phyloP scores from a whole-genome alignment of 805 yeast genomes.

The Blastobotrys chiropterorum region DNA sequence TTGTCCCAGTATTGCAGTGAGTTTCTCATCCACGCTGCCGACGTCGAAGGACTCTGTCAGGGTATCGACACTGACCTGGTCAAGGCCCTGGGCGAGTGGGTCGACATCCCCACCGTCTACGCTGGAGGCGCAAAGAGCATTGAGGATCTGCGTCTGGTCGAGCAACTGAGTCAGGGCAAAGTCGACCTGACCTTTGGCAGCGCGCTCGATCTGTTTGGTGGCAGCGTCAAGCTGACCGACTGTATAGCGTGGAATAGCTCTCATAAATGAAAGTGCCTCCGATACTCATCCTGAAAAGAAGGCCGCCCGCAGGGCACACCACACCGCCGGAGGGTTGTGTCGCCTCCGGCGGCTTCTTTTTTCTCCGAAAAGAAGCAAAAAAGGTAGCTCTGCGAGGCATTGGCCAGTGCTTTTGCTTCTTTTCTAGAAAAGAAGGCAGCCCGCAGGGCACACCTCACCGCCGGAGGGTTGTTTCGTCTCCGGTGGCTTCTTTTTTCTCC shows the following conservation, averaged over 20 bases:
- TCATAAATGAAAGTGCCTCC: too few relatives aligned
- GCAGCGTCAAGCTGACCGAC: constrained; percentile 73
- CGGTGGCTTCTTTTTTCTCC: too few relatives aligned
- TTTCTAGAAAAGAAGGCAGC: too few relatives aligned
- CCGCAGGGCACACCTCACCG: too few relatives aligned
- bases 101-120: constrained; percentile 70
- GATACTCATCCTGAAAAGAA: too few relatives aligned
- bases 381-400: too few relatives aligned
- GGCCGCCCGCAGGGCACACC: too few relatives aligned
- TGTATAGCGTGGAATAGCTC: constrained; percentile 65
- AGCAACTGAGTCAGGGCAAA: constrained; percentile 62
- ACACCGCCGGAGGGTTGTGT: too few relatives aligned
- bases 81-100: constrained; percentile 67
- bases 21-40: constrained; percentile 94
- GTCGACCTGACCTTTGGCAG: constrained; percentile 93
- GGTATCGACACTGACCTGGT: constrained; percentile 88
- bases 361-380: too few relatives aligned
- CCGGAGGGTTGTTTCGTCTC: too few relatives aligned
- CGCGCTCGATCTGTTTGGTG: constrained; percentile 93
- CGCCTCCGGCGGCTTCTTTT: too few relatives aligned
- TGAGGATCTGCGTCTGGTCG: constrained; percentile 61
- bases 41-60: constrained; percentile 91
- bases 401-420: too few relatives aligned
- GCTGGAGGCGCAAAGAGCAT: constrained; percentile 93
- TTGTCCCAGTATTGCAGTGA: constrained; percentile 71